Conservation (phyloP, 2,329 filamentous ascomycete species). For the Fusarium transvaalense region DNA sequence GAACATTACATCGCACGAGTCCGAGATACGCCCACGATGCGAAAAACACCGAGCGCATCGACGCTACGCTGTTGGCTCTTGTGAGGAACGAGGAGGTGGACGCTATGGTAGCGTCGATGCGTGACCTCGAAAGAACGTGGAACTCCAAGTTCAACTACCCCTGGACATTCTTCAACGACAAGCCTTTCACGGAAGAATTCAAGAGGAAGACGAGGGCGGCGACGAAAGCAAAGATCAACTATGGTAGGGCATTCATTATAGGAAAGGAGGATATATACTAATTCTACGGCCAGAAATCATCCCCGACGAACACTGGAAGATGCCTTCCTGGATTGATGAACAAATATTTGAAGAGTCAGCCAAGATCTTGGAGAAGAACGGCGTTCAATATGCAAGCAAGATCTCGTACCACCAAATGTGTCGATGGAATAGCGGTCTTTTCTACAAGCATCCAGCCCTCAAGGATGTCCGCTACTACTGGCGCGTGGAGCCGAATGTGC, state of each 20-base stretch:
- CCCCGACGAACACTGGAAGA: conserved; percentile 94
- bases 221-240: conserved; percentile 89
- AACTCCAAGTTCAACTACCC: conserved; percentile 99
- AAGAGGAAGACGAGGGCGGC: conserved; percentile 82
- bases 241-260: conserved; percentile 68
- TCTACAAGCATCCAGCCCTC: conserved; percentile 95
- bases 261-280: conserved; percentile 1
- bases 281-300: conserved; percentile 75
- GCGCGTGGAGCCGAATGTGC: conserved; percentile 98
- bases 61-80: conserved; percentile 90
- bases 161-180: conserved; percentile 99
- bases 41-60: conserved; percentile 83
- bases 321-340: conserved; percentile 91
- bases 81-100: conserved; percentile 92
- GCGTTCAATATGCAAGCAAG: conserved; percentile 91
- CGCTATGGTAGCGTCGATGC: conserved; percentile 89
- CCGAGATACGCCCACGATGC: conserved; percentile 83
- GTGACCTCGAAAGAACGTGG: conserved; percentile 93
- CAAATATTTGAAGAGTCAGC: conserved; percentile 89
- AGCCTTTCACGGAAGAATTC: conserved; percentile 93
- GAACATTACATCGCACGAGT: conserved; percentile 77
- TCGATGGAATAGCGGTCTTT: conserved; percentile 97
- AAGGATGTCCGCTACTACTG: conserved; percentile 91
- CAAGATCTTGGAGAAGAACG: conserved; percentile 82
- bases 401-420: conserved; percentile 99